Evolutionary conservation across 495 filamentous ascomycete genomes (phyloP).

Genomic region (Penicillium lagena): DNA sequence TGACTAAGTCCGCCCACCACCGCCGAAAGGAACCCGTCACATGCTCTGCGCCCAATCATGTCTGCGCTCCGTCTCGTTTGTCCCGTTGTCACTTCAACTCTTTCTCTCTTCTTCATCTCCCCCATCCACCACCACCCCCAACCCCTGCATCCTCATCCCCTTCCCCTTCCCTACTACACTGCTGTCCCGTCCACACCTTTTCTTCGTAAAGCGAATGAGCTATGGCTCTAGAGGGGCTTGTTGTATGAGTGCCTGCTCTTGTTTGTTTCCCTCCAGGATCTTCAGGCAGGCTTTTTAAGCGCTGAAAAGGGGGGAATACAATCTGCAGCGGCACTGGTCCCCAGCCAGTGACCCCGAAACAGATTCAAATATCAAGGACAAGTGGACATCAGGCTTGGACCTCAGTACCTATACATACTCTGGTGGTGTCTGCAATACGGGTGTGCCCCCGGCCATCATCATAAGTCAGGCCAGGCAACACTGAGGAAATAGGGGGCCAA

Average conservation of each 20-base stretch:
- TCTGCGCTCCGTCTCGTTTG: background rate
- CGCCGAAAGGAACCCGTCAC: no score
- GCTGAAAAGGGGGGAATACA: constrained; percentile 8
- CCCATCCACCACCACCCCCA: background rate
- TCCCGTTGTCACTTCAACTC: constrained; percentile 11
- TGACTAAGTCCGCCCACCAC: no score
- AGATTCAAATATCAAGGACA: background rate
- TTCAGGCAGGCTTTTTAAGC: constrained; percentile 18
- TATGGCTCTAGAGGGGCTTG: constrained; percentile 35
- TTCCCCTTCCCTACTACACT: constrained; percentile 14
- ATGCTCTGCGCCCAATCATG: no score
- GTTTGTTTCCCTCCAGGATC: no score
- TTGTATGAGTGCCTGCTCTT: constrained; percentile 25
- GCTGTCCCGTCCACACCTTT: background rate
- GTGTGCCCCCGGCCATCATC: no score
- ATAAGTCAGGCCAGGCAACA: no score
- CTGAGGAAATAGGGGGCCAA: no score
- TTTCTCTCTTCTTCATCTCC: constrained; percentile 13
- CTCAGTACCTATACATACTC: no score
- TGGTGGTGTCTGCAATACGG: no score
- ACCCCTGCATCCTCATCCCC: background rate
- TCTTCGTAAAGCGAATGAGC: constrained; percentile 41
- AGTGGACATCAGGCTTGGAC: background rate
- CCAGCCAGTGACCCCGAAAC: background rate
- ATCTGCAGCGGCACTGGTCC: constrained; percentile 8